Base-by-base conservation (phyloP, 163 green algal genomes). In the Trebouxiophyceae sp. region DNA sequence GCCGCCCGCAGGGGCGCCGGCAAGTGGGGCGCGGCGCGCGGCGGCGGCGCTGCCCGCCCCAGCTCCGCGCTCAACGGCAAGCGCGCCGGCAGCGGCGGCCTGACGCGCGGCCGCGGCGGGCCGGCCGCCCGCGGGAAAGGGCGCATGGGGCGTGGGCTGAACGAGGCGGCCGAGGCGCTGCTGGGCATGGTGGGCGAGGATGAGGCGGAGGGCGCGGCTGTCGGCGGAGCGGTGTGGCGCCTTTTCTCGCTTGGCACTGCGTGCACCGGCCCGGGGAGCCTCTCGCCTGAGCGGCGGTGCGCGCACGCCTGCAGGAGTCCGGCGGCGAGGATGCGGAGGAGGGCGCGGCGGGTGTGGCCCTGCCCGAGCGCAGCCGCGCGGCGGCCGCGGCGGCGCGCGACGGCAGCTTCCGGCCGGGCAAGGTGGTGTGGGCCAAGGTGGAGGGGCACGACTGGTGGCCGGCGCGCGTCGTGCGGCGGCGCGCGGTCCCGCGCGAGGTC, bases 381-480 rank as follows among this genome's bases (percentile, higher is more conserved):
- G 32, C 59, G 3, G 24, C 33, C 59, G 31, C 34, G 22, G 31
- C 50, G 2, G 64, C n/a, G 27, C 67, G 59, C 5, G 44, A 34
- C 0, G 63, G 71, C 46, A 65, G 65, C 30, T 80, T 92, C 73
- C 73, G 71, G 1, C 90, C 90, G 0, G 87, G 87, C 30, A 70
- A 66, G 23, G 80, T 95, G 28, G 88, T 97, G 22, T 96, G 89
- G 90, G 90, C 87, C 30, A 95, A 94, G 67, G 90, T 97, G 62
- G 89, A 96, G 70, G 90, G 90, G 0, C 88, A 97, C 72, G 87
- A 95, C 60, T 97, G 88, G 84, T 97, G 90, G 90, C 90, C 90
- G 24, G 82, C 76, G 1, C 62, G 62, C 46, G 31, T 68, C 12
- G 62, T 68, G 20, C 30, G 62, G 19, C 66, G 84, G 46, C 70